These are phyloP conservation scores for Trifolium repens DNA, from an alignment of 306 rosid genomes.

Conservation along the genomic window DNA sequence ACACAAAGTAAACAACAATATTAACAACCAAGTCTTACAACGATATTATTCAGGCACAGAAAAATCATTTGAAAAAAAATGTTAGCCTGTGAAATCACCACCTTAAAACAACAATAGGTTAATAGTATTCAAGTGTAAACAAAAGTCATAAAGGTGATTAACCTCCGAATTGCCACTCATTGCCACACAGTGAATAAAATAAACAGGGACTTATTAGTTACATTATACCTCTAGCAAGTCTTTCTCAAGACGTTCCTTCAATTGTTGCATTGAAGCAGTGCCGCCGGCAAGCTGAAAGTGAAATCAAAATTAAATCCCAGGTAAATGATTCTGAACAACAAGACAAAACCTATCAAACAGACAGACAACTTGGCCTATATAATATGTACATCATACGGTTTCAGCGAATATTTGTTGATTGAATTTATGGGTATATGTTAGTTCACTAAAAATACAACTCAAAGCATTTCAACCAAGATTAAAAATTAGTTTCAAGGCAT, in stretches of 20 bases:
- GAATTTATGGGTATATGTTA: slow-evolving; percentile 15
- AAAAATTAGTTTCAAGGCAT: not conserved
- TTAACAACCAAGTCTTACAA: slow-evolving; percentile 1
- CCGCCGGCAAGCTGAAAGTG: slow-evolving; percentile 93
- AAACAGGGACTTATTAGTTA: not conserved
- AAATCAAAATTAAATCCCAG: slow-evolving; percentile 31
- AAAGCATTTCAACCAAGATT: slow-evolving; percentile 18
- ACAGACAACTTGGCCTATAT: not conserved
- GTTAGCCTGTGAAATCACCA: slow-evolving; percentile 8
- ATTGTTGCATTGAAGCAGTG: slow-evolving; percentile 98
- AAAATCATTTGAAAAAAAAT: slow-evolving; percentile 5
- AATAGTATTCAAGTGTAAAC: not conserved
- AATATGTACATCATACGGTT: slow-evolving; percentile 5
- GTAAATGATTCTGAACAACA: slow-evolving; percentile 1
- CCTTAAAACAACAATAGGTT: slow-evolving; percentile 9
- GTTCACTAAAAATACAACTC: slow-evolving; percentile 19
- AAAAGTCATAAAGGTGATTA: not conserved
- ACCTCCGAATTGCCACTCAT: not conserved
- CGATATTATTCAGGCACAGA: not conserved
- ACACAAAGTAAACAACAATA: not conserved
- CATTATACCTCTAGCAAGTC: slow-evolving; percentile 86
- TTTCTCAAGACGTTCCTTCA: slow-evolving; percentile 97
- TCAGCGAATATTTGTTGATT: slow-evolving; percentile 16
- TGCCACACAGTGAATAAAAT: not conserved
- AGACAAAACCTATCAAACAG: not conserved